Conservation (phyloP, 2,329 filamentous ascomycete genomes). For the Ceratocystis diversiconidia region DNA sequence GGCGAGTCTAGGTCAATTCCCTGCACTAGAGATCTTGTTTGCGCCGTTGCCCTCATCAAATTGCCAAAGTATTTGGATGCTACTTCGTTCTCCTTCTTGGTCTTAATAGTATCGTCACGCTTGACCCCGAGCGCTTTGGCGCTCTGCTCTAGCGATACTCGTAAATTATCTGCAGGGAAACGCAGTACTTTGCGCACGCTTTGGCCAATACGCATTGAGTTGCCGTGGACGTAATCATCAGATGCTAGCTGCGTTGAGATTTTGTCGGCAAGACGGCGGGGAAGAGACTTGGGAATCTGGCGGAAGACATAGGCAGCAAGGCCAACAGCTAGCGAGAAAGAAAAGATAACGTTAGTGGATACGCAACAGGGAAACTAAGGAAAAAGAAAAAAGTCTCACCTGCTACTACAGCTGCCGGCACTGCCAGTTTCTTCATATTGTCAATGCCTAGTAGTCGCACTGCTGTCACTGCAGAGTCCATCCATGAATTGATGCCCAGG, state of each 20-base stretch:
- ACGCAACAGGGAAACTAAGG: neutral
- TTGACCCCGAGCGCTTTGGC: conserved; percentile 69
- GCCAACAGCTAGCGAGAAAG: conserved; percentile 46
- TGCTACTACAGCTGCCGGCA: conserved; percentile 66
- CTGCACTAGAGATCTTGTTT: conserved; percentile 36
- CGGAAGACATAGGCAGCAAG: conserved; percentile 68
- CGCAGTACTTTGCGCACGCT: conserved; percentile 83
- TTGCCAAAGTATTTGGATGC: conserved; percentile 85
- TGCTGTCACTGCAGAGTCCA: conserved; percentile 73
- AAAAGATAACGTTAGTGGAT: conserved; percentile 17
- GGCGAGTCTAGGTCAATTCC: conserved; percentile 42
- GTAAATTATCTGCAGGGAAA: conserved; percentile 72
- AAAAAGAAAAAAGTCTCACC: conserved; percentile 42
- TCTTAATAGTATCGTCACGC: conserved; percentile 70
- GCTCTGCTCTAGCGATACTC: conserved; percentile 66
- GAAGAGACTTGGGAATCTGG: conserved; percentile 79
- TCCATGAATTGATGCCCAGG: conserved; percentile 73
- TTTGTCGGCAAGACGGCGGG: conserved; percentile 70
- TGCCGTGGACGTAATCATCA: conserved; percentile 85
- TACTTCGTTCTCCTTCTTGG: conserved; percentile 68
- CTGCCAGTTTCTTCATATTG: conserved; percentile 63
- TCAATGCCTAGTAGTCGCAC: conserved; percentile 68
- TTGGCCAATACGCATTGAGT: conserved; percentile 67
- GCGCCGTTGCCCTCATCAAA: conserved; percentile 52
- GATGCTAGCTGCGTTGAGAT: conserved; percentile 65